These are phyloP conservation scores for Syzygium oleosum DNA, from an alignment of 345 rosid genomes.

Conservation along the genomic window DNA sequence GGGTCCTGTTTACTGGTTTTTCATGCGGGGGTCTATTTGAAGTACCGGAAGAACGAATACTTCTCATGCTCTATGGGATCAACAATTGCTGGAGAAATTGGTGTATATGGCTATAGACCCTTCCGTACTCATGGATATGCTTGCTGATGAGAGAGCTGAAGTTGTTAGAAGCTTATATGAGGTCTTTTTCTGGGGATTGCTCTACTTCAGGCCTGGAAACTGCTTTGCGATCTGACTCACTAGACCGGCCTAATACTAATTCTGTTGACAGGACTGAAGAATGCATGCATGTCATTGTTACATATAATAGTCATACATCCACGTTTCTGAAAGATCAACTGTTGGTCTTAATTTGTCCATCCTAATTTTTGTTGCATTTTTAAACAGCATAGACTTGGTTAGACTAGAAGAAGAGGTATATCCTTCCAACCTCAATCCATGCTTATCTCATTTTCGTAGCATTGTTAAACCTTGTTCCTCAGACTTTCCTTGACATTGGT, in stretches of 20 bases:
- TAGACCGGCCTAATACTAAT: not conserved
- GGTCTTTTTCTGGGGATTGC: slow-evolving; percentile 77
- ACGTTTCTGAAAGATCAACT: not conserved
- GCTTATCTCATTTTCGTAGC: not conserved
- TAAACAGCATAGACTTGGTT: not conserved
- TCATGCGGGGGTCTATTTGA: no score
- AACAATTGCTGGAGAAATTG: slow-evolving; percentile 82
- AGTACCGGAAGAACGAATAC: no score
- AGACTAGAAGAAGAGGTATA: not conserved
- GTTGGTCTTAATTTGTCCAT: not conserved
- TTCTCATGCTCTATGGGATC: slow-evolving; percentile 83
- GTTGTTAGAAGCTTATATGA: slow-evolving; percentile 71
- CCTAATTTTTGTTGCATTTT: no score
- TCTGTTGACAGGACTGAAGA: not conserved
- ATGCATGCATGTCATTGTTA: not conserved
- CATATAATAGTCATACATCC: not conserved
- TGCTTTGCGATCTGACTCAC: slow-evolving; percentile 58
- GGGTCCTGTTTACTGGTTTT: no score
- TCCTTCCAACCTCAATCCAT: not conserved
- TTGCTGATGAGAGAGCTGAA: slow-evolving; percentile 92
- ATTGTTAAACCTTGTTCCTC: no score
- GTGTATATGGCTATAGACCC: slow-evolving; percentile 20
- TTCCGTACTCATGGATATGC: slow-evolving; percentile 81
- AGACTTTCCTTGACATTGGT: no score
- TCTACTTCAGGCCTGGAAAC: slow-evolving; percentile 86